Evolutionary conservation across 164 flowering plant genomes (phyloP), one percentile per base, ranked within the genome.

Genomic region (Dillenia suffruticosa): DNA sequence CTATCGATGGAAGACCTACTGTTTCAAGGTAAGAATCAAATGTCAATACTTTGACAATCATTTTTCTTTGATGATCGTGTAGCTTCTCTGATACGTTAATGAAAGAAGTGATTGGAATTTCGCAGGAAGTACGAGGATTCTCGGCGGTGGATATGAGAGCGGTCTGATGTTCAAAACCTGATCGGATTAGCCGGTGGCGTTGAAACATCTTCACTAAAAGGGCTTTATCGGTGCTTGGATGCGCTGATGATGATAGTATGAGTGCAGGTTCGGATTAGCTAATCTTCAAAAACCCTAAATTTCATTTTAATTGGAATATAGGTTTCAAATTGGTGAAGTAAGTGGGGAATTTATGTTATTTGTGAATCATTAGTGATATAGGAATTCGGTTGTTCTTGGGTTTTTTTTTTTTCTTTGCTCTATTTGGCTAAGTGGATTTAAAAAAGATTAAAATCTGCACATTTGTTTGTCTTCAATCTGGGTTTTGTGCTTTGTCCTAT

Each of bases 1-100:
- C 89, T 94, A 63, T 87, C 96, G 62, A 82, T 87, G 81, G 63
- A 69, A 5, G 92, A 87, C 77, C 82, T 89, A 40, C 63, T 89
- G 69, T 67, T 74, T 52, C 79, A 80, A 87, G 89, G 93, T 81
- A 56, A 62, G 26, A 46, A 46, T 3, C 40, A 32, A 32, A 32
- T 32, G 40, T 5, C 7, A 12, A 32, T 1, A 1, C 4, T 32
- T 22, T 43, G 10, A 52, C 22, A 52, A 52, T 15, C 9, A 48
- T 46, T 4, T 44, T 47, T 67, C 56, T 57, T 55, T 19, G 22
- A 19, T 19, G 22, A 19, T 19, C 22, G 22, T 19, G 1, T 19
- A 19, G 22, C 22, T 19, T 19, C 22, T 19, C 22, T 19, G 22
- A 1, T 63, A 13, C 51, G 19, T 61, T 52, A 63, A 56, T 56